Conservation (phyloP, 805 yeast genomes). For the Yamadazyma insecticola region DNA sequence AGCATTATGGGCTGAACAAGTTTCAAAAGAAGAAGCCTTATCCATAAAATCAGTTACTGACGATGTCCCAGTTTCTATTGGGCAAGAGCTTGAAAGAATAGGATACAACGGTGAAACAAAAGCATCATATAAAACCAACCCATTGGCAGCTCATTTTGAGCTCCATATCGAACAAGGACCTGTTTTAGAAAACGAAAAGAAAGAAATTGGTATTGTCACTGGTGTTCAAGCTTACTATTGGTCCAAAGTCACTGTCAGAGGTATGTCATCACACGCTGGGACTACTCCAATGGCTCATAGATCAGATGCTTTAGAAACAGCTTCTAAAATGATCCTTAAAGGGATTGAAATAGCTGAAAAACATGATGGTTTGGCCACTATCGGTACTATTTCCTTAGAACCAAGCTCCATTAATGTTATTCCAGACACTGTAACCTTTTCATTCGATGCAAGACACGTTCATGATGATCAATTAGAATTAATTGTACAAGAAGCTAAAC, state of each 20-base stretch:
- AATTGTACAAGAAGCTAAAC: constrained; percentile 35
- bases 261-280: constrained; percentile 68
- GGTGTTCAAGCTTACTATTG: constrained; percentile 65
- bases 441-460: constrained; percentile 54
- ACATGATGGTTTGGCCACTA: constrained; percentile 49
- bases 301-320: constrained; percentile 55
- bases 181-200: constrained; percentile 50
- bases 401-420: constrained; percentile 67
- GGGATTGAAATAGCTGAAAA: constrained; percentile 52
- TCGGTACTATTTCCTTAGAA: constrained; percentile 51
- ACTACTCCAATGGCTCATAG: constrained; percentile 63
- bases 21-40: constrained; percentile 45
- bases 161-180: constrained; percentile 75
- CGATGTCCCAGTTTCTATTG: constrained; percentile 40
- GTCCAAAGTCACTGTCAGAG: constrained; percentile 49
- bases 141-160: constrained; percentile 64
- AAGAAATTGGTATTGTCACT: constrained; percentile 57
- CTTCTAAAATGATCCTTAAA: constrained; percentile 49
- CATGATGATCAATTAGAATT: constrained; percentile 36
- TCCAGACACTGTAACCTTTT: constrained; percentile 57
- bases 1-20: constrained; percentile 58
- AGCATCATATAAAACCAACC: constrained; percentile 45
- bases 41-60: constrained; percentile 47
- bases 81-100: constrained; percentile 51
- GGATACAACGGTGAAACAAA: constrained; percentile 53